Percentiles rank a stretch among this genome's conserved stretches.
These are phyloP conservation scores for Xenosphaeropsis pyriputrescens DNA, from an alignment of 2,329 filamentous ascomycete genomes.

Conservation along the genomic window DNA sequence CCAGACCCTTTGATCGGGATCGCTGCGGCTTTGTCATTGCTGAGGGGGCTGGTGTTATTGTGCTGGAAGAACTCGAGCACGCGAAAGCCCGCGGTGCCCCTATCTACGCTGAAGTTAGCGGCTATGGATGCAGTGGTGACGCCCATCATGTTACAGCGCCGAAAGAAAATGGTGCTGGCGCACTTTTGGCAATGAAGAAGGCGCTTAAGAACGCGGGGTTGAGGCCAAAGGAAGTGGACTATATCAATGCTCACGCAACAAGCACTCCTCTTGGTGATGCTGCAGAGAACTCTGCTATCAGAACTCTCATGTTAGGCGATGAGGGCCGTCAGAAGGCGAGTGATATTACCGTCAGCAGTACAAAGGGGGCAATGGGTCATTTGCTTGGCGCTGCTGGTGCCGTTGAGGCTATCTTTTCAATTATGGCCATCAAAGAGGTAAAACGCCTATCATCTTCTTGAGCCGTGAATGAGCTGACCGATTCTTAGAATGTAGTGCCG, in stretches of 20 bases:
- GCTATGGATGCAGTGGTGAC: slow-evolving; percentile 84
- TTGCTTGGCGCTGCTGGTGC: slow-evolving; percentile 83
- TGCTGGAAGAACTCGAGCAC: slow-evolving; percentile 85
- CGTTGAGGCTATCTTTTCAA: slow-evolving; percentile 74
- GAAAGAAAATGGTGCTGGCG: slow-evolving; percentile 66
- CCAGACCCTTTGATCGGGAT: slow-evolving; percentile 72
- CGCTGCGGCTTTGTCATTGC: slow-evolving; percentile 83
- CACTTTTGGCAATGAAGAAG: slow-evolving; percentile 70
- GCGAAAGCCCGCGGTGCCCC: slow-evolving; percentile 62
- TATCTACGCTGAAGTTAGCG: slow-evolving; percentile 80
- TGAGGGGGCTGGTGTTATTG: slow-evolving; percentile 76
- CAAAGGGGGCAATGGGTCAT: slow-evolving; percentile 87
- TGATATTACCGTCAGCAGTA: slow-evolving; percentile 75
- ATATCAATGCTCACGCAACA: slow-evolving; percentile 93
- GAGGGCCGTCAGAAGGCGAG: slow-evolving; percentile 46
- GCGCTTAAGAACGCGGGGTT: slow-evolving; percentile 62
- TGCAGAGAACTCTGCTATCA: slow-evolving; percentile 78
- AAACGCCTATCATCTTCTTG: slow-evolving; percentile 15
- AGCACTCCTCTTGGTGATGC: slow-evolving; percentile 74
- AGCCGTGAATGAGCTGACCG: too few species aligned
- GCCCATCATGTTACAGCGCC: slow-evolving; percentile 91
- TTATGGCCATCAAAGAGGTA: slow-evolving; percentile 68
- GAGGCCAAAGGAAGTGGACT: slow-evolving; percentile 60
- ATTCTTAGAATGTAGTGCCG: slow-evolving; percentile 55
- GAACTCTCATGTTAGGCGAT: slow-evolving; percentile 57